These are phyloP conservation scores for Tuber aestivum DNA, from an alignment of 495 filamentous ascomycete species.

Conservation along the genomic window DNA sequence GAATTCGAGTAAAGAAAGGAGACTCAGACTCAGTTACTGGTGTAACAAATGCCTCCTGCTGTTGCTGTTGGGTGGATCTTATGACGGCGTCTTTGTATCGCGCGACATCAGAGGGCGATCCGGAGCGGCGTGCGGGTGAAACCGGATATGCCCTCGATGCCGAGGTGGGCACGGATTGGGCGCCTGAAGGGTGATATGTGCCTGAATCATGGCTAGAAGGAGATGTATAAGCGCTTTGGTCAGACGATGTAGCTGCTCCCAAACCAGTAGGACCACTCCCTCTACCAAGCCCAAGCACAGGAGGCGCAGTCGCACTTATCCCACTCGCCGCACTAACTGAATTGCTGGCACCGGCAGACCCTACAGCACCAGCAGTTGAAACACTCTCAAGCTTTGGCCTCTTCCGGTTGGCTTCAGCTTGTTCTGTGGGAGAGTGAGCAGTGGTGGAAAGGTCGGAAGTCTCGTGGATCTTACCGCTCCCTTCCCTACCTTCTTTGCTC, in stretches of 20 bases:
- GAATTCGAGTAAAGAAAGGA: conserved; percentile 38
- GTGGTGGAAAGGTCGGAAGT: conserved; percentile 17
- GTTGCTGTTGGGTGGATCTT: conserved; percentile 32
- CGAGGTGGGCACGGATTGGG: conserved; percentile 22
- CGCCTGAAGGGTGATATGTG: conserved; percentile 19
- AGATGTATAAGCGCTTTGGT: conserved; percentile 35
- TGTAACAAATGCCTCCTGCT: conserved; percentile 34
- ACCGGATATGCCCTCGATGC: conserved; percentile 22
- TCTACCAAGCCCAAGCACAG: conserved; percentile 14
- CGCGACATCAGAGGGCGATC: conserved; percentile 36
- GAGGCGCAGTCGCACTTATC: conserved; percentile 20
- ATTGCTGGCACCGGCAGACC: conserved; percentile 12
- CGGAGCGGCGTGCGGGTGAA: conserved; percentile 30
- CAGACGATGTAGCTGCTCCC: conserved; percentile 29
- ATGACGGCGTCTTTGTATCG: conserved; percentile 36
- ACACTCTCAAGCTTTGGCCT: conserved; percentile 35
- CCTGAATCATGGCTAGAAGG: conserved; percentile 37
- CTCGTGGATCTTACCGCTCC: conserved; percentile 33
- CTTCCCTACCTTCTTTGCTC: conserved; percentile 45
- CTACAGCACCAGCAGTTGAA: conserved; percentile 16
- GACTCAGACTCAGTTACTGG: conserved; percentile 29
- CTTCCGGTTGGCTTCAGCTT: conserved; percentile 36
- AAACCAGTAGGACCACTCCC: conserved; percentile 17
- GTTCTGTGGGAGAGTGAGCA: conserved; percentile 34
- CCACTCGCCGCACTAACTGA: conserved; percentile 17